Evolutionary conservation across 163 green algal genomes (phyloP), one percentile per base, ranked within the genome.

Genomic region (Prototheca cutis): DNA sequence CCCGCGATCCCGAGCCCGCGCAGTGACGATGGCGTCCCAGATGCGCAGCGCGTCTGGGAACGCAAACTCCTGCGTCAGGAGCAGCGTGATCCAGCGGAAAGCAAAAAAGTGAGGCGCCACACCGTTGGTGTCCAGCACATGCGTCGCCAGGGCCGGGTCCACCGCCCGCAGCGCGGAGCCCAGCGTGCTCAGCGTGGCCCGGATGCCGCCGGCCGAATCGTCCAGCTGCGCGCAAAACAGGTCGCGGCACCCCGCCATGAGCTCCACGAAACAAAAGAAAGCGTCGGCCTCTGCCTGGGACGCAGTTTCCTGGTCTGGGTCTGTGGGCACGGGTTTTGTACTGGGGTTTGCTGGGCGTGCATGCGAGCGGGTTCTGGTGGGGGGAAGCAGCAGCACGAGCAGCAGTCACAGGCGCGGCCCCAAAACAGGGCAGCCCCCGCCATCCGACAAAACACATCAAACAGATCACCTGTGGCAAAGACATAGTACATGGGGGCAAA

Each of bases 261-360:
- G 70, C 62, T 90, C 83, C 45, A 92, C 75, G 66, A 97, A 96
- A 71, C 84, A 93, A 61, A 82, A 98, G 73, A 97, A 98, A 2
- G 91, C 83, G 63, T 96, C 91, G 4, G 87, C 80, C 80, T 97
- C 91, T 4, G 90, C 33, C 7, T 52, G 23, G 15, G n/a, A n/a
- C n/a, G n/a, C n/a, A n/a, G n/a, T n/a, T n/a, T n/a, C n/a, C n/a
- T n/a, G n/a, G n/a, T n/a, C n/a, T n/a, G n/a, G n/a, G n/a, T n/a
- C n/a, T n/a, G n/a, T n/a, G n/a, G n/a, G n/a, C n/a, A n/a, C n/a
- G n/a, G n/a, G n/a, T n/a, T n/a, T n/a, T n/a, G n/a, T n/a, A n/a
- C n/a, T n/a, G n/a, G n/a, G n/a, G n/a, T n/a, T n/a, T n/a, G n/a
- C n/a, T n/a, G n/a, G n/a, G n/a, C n/a, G n/a, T n/a, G n/a, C n/a